Conservation (phyloP, 768 basidiomycete species). For the Cystobasidium tubakii region DNA sequence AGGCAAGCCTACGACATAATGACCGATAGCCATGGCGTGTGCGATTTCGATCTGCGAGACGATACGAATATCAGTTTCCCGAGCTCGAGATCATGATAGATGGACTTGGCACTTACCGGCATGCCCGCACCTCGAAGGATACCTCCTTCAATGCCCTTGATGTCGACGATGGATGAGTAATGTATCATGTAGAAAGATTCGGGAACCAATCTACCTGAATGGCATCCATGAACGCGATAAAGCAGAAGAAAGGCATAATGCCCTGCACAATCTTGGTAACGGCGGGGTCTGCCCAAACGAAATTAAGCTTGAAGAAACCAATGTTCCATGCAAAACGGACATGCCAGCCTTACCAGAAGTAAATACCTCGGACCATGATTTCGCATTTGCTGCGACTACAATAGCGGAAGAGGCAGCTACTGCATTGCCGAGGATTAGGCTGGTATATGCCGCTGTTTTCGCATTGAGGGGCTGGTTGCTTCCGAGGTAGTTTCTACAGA, state of each 20-base stretch:
- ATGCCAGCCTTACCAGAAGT: constrained; percentile 22
- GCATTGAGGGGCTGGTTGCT: constrained; percentile 16
- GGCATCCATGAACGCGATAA: constrained; percentile 3
- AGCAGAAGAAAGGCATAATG: not conserved
- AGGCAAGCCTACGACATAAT: constrained; percentile 14
- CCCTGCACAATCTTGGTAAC: constrained; percentile 1
- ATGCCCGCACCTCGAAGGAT: constrained; percentile 26
- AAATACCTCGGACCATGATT: constrained; percentile 6
- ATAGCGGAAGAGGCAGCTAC: not conserved
- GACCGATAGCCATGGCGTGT: constrained; percentile 1
- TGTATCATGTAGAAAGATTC: too few relatives aligned
- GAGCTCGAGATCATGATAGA: too few relatives aligned
- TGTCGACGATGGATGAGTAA: too few relatives aligned
- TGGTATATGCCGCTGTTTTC: constrained; percentile 9
- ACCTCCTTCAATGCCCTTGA: constrained; percentile 2
- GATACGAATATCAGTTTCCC: not conserved
- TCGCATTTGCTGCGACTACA: not conserved
- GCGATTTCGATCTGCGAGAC: constrained; percentile 18
- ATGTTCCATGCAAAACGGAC: too few relatives aligned
- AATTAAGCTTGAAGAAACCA: not conserved
- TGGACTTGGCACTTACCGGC: constrained; percentile 22
- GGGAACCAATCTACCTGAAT: too few relatives aligned
- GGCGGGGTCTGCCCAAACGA: not conserved
- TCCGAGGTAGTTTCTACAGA: constrained; percentile 16
- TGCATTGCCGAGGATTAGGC: not conserved